A percentile compares a stretch with the other conserved stretches of the same genome.
Conservation (phyloP, 805 yeast species). For the Candida michaelii region DNA sequence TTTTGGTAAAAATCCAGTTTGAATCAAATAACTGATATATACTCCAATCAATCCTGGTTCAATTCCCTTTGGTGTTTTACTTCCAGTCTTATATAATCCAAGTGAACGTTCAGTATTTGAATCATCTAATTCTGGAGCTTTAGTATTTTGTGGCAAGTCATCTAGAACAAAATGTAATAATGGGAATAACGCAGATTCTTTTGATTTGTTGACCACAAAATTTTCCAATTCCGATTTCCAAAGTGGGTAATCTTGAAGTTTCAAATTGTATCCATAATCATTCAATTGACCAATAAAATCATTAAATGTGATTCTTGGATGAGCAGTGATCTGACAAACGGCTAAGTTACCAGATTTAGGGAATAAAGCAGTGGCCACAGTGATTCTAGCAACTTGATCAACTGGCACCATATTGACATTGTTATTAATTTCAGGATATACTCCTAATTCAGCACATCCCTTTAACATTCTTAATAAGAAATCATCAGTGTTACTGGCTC, state of each 20-base stretch:
- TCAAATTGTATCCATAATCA: conserved; percentile 70
- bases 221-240: conserved; percentile 81
- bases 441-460: conserved; percentile 88
- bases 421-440: conserved; percentile 81
- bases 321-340: conserved; percentile 97
- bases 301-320: conserved; percentile 83
- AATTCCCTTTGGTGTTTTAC: conserved; percentile 75
- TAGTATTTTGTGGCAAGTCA: conserved; percentile 84
- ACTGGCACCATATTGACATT: conserved; percentile 96
- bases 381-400: conserved; percentile 94
- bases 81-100: conserved; percentile 44
- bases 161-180: conserved; percentile 91
- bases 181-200: conserved; percentile 89
- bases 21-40: conserved; percentile 76
- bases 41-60: conserved; percentile 62
- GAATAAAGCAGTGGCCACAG: conserved; percentile 76
- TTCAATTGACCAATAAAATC: conserved; percentile 67
- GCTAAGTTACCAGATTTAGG: conserved; percentile 61
- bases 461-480: conserved; percentile 91
- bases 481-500: conserved; percentile 95
- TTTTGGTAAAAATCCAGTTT: conserved; percentile 73
- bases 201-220: conserved; percentile 69
- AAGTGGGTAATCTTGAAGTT: conserved; percentile 61
- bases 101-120: conserved; percentile 73
- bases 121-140: conserved; percentile 95